Percentiles rank a stretch among this genome's conserved stretches.
phyloP scores from a whole-genome alignment of 1,284 basidiomycete species.

The Ceratobasidium sp. region DNA sequence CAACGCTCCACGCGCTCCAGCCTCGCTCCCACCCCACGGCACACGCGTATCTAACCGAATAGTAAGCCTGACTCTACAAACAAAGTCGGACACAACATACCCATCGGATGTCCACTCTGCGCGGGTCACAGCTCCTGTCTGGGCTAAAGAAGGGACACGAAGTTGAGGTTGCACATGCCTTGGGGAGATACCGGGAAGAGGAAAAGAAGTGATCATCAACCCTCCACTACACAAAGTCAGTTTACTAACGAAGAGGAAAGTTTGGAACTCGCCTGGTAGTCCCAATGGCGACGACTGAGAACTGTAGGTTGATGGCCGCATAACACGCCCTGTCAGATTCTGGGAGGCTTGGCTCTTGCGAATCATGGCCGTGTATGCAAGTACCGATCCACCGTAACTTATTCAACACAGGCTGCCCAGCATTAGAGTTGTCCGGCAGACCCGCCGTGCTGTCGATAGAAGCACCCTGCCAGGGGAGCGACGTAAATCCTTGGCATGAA shows the following conservation, averaged over 20 bases:
- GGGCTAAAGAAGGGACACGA: conserved; percentile 60
- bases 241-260: conserved; percentile 15
- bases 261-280: conserved; percentile 63
- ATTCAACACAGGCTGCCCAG: conserved; percentile 46
- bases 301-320: conserved; percentile 75
- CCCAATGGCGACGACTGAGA: conserved; percentile 86
- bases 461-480: not conserved
- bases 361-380: conserved; percentile 29
- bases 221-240: conserved; percentile 57
- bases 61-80: not conserved
- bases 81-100: conserved; percentile 49
- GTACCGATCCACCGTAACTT: conserved; percentile 47
- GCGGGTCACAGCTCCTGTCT: conserved; percentile 74
- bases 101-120: conserved; percentile 96
- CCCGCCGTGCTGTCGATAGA: conserved; percentile 18
- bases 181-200: conserved; percentile 61
- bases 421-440: not conserved
- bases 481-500: not conserved
- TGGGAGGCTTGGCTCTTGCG: conserved; percentile 21
- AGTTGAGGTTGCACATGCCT: conserved; percentile 59
- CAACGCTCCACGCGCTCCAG: conserved; percentile 91
- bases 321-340: conserved; percentile 64
- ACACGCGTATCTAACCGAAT: conserved; percentile 65
- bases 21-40: conserved; percentile 92
- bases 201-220: conserved; percentile 68